Evolutionary conservation across 176 grass and related monocot species (phyloP), one percentile per base, ranked within the genome.

Genomic region (Oryza officinalis): DNA sequence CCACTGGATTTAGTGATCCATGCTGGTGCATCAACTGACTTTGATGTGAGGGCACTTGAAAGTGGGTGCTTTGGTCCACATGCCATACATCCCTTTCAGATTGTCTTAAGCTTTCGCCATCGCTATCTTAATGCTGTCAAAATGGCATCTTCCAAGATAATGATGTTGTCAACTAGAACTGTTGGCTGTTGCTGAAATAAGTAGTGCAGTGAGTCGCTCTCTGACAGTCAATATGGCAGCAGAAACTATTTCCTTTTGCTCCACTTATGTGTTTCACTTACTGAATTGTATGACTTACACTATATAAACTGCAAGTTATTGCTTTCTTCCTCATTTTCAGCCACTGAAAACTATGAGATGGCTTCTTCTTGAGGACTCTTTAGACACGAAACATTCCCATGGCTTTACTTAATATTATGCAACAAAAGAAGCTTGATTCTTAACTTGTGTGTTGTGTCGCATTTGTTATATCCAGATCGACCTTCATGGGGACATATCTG

Each of bases 401-500:
- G 33, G 14, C 23, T 20, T 6, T 57, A 71, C 32, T 43, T 86
- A 4, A 71, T 2, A 82, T 63, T 66, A 71, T 28, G 44, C 26
- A 61, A 25, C 3, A 8, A 8, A 60, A 33, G n/a, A 31, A 1
- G 1, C 57, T 43, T n/a, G 31, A 81, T 40, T 87, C 54, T 57
- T 5, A 44, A 38, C 63, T 68, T 85, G 43, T 63, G 4, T 25
- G 10, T n/a, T 2, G 2, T 63, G 15, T 77, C 80, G 13, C 67
- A 35, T 63, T 83, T 84, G 11, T 75, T 67, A 10, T 81, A 59
- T 37, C 15, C 91, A 96, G 96, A 81, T 99, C 67, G 96, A 99
- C 54, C 86, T 99, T 82, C 93, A 63, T 67, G 91, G 96, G 28
- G 91, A 96, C 73, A 94, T 99, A 81, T 96, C 94, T 31, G 96